Conservation (phyloP, 352 stramenopile species). For the Globisporangium alternatum region DNA sequence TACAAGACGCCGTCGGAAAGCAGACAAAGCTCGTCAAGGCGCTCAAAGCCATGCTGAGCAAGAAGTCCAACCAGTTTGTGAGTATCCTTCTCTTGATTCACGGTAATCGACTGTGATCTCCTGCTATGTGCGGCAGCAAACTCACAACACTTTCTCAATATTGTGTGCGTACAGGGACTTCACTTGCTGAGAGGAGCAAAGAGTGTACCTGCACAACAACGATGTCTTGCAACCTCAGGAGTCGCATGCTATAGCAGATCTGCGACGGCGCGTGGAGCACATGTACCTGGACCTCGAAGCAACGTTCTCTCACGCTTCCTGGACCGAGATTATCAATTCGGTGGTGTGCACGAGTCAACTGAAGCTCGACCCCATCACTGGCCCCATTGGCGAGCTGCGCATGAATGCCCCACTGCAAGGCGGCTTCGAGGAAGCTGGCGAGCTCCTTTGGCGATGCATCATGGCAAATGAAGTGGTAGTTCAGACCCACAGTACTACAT, state of each 20-base stretch:
- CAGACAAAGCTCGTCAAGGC: constrained; percentile 39
- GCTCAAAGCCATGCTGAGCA: constrained; percentile 36
- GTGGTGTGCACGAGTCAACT: neutral
- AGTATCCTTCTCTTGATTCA: neutral
- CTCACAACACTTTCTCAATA: neutral
- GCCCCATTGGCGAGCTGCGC: neutral
- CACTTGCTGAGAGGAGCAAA: constrained; percentile 12
- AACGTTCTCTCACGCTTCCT: neutral
- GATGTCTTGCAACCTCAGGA: neutral
- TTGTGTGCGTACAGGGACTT: neutral
- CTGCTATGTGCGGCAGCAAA: too few species aligned
- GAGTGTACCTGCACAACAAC: constrained; percentile 4
- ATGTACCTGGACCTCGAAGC: neutral
- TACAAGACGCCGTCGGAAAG: constrained; percentile 32
- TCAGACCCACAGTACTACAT: constrained; percentile 7
- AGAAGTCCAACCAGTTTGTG: constrained; percentile 19
- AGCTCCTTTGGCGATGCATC: constrained; percentile 5
- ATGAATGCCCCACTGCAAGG: constrained; percentile 3
- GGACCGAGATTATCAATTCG: neutral
- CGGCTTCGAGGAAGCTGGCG: neutral
- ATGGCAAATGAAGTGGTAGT: neutral
- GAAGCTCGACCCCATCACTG: neutral
- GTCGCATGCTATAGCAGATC: neutral
- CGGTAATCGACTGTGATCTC: too few species aligned
- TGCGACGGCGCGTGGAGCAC: neutral